Evolutionary conservation across 2,329 filamentous ascomycete genomes (phyloP).

Genomic region (Trichoderma arundinaceum): DNA sequence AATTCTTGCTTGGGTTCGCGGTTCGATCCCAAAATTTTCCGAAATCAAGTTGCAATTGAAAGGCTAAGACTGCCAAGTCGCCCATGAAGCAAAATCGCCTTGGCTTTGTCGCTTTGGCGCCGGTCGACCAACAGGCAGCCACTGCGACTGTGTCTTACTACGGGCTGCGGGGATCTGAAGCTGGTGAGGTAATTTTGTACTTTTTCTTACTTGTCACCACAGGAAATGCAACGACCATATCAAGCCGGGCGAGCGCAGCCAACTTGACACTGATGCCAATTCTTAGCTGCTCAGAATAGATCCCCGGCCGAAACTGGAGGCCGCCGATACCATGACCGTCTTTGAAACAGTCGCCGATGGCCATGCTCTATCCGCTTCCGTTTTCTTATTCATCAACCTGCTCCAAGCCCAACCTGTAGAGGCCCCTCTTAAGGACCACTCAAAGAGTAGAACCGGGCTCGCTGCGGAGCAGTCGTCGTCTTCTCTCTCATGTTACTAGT

Average conservation of each 20-base stretch:
- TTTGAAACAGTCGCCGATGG: constrained; percentile 1
- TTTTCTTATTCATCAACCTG: background rate
- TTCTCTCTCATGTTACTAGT: background rate
- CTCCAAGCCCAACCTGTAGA: background rate
- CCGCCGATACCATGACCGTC: background rate
- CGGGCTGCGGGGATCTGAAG: background rate
- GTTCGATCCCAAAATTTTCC: no score
- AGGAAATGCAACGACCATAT: background rate
- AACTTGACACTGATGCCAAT: background rate
- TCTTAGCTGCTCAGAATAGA: background rate
- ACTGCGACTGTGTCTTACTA: constrained; percentile 17
- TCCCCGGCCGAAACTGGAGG: background rate
- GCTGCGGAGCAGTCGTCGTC: background rate
- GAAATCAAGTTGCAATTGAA: background rate
- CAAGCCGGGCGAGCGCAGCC: background rate
- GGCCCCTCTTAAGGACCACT: background rate
- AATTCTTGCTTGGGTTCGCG: background rate
- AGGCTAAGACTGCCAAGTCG: background rate
- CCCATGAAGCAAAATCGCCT: background rate
- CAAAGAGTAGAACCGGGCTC: background rate
- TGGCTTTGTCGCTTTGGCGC: background rate
- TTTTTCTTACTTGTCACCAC: constrained; percentile 15
- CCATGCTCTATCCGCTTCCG: background rate
- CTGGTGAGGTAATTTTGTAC: background rate
- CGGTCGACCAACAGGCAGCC: background rate